These are phyloP conservation scores for Podila clonocystis DNA, from an alignment of 192 early-diverging fungal species.

Conservation along the genomic window DNA sequence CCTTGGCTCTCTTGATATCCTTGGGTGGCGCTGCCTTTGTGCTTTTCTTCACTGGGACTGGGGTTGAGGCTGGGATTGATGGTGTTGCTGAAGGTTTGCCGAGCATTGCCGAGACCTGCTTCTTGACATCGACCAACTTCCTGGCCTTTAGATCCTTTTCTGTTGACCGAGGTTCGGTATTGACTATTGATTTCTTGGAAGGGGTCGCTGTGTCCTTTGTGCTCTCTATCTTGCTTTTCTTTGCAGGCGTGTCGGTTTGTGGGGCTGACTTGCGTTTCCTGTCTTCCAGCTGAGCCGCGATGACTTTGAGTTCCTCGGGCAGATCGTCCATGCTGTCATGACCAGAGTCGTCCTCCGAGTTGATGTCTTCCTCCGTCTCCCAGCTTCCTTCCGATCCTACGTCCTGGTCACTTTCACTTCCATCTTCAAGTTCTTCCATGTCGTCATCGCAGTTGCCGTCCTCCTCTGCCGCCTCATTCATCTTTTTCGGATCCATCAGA, in stretches of 20 bases:
- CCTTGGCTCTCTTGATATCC: conserved; percentile 6
- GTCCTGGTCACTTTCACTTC: not conserved
- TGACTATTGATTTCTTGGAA: not conserved
- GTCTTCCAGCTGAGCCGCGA: conserved; percentile 20
- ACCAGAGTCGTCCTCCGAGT: conserved; percentile 20
- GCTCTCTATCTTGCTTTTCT: conserved; percentile 9
- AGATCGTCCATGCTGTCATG: conserved; percentile 49
- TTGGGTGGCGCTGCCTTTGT: conserved; percentile 5
- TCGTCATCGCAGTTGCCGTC: conserved; percentile 20
- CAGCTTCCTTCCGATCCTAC: conserved; percentile 16
- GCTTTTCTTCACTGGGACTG: not conserved
- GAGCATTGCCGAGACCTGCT: conserved; percentile 25
- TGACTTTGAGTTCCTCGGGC: conserved; percentile 35
- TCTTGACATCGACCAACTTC: conserved; percentile 17
- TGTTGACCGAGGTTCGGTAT: not conserved
- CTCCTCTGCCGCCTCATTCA: conserved; percentile 12
- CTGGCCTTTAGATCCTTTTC: not conserved
- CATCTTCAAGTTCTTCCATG: not conserved
- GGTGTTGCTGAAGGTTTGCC: not conserved
- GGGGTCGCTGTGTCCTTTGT: not conserved
- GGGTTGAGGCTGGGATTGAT: not conserved
- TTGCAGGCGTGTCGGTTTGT: not conserved
- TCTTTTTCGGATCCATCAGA: conserved; percentile 17
- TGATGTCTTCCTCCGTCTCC: conserved; percentile 21
- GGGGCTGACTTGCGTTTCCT: conserved; percentile 19